A percentile compares a stretch with the other conserved stretches of the same genome.
Evolutionary conservation across 1,139 yeast species (phyloP).

Genomic region (Kurtzmaniella quercitrusa): DNA sequence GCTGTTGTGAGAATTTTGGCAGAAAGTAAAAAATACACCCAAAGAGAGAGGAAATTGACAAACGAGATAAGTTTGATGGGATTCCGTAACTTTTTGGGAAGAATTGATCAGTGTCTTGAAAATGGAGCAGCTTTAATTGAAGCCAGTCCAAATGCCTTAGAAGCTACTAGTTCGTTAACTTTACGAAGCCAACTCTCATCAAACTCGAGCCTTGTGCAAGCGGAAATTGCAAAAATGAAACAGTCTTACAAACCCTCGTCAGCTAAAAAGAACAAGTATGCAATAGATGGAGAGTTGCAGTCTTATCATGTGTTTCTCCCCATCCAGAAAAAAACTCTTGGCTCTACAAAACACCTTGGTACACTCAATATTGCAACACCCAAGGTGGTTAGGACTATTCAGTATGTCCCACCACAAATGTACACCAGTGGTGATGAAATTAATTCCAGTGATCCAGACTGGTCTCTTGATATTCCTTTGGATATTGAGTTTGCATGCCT

Average conservation of each 20-base stretch:
- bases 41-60: slow-evolving; percentile 11
- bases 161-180: neutral
- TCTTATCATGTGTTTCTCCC: slow-evolving; percentile 13
- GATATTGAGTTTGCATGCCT: slow-evolving; percentile 4
- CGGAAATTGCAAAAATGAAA: slow-evolving; percentile 16
- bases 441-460: neutral
- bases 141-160: neutral
- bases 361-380: slow-evolving; percentile 35
- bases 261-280: slow-evolving; percentile 3
- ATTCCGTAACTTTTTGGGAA: slow-evolving; percentile 16
- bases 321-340: slow-evolving; percentile 33
- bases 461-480: slow-evolving; percentile 5
- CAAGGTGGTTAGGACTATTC: slow-evolving; percentile 22
- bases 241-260: slow-evolving; percentile 17
- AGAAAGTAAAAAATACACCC: slow-evolving; percentile 12
- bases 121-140: neutral
- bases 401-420: slow-evolving; percentile 6
- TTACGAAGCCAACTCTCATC: neutral
- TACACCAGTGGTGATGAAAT: slow-evolving; percentile 26
- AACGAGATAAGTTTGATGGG: slow-evolving; percentile 17
- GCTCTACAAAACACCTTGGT: slow-evolving; percentile 29
- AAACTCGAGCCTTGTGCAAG: neutral
- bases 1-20: slow-evolving; percentile 29
- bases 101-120: slow-evolving; percentile 2
- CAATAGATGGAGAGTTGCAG: neutral